Conservation (phyloP, 2,329 filamentous ascomycete genomes). For the Trichoderma afroharzianum region DNA sequence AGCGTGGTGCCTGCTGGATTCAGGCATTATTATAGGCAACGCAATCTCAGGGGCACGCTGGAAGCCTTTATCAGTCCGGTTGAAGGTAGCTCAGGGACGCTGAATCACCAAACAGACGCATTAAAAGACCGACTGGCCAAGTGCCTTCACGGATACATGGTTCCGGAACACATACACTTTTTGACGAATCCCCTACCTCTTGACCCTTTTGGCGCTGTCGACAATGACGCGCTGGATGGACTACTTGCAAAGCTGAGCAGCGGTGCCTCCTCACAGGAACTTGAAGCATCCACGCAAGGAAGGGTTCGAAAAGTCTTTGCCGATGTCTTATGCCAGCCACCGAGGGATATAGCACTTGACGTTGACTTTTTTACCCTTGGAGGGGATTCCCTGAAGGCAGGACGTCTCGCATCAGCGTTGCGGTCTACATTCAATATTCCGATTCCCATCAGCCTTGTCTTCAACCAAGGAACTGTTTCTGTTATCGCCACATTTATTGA, state of each 20-base stretch:
- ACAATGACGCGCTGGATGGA: constrained; percentile 35
- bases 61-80: constrained; percentile 26
- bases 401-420: constrained; percentile 47
- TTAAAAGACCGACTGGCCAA: constrained; percentile 20
- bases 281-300: constrained; percentile 31
- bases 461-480: constrained; percentile 44
- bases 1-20: constrained; percentile 20
- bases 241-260: constrained; percentile 27
- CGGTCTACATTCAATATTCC: constrained; percentile 47
- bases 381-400: constrained; percentile 53
- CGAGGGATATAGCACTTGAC: constrained; percentile 36
- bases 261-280: constrained; percentile 23
- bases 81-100: background rate
- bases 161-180: constrained; percentile 36
- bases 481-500: constrained; percentile 40
- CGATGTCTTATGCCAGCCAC: constrained; percentile 39
- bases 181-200: constrained; percentile 35
- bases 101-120: constrained; percentile 12
- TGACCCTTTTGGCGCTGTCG: constrained; percentile 30
- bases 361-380: constrained; percentile 52
- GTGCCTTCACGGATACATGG: constrained; percentile 33
- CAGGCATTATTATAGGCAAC: constrained; percentile 20
- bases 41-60: constrained; percentile 1
- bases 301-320: constrained; percentile 44
- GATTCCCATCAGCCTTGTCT: constrained; percentile 49